Base-by-base conservation (phyloP, 805 yeast species). In the Candida sithepensis region DNA sequence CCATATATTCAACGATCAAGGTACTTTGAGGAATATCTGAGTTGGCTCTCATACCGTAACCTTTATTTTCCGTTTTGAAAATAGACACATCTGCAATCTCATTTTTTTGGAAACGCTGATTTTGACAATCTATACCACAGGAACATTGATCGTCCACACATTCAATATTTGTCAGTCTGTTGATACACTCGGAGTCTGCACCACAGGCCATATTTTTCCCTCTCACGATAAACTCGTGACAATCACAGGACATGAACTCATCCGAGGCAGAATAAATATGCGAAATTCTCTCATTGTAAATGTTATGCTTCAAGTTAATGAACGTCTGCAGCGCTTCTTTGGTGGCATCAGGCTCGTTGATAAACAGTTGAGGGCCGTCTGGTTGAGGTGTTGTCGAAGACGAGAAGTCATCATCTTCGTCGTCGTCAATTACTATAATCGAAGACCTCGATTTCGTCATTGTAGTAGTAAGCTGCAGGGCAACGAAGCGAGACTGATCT, bases 1-100 rank as follows among this genome's bases (percentile, higher is more conserved):
- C 99, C 43, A 87, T 81, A 68, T 92, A 92, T 68, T 92, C 99
- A 67, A 87, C 88, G 39, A 92, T 78, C 61, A 92, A 90, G n/a
- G 79, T 71, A 46, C 81, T 80, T 19, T 78, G 81, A 14, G 74
- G 68, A 13, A 94, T 72, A 44, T 69, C 72, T 4, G 60, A 65
- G 47, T 81, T 74, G 0, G 96, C 91, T 50, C 96, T 75, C 47
- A 92, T 80, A 36, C 99, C 99, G 61, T 78, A 92, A 1, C 99
- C 99, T 64, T 92, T 92, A 54, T 72, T 69, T 47, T 85, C 89
- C 1, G 99, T 90, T 53, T 78, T 74, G 48, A 92, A 81, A n/a
- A 94, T 85, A 26, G 87, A 80, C n/a, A 91, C 84, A 9, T 72
- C 58, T 1, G 96, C 87, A 63, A 85, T 88, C 63, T 84, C 78